These are phyloP conservation scores for Claviceps cyperi DNA, from an alignment of 2,329 filamentous ascomycete species.

Conservation along the genomic window DNA sequence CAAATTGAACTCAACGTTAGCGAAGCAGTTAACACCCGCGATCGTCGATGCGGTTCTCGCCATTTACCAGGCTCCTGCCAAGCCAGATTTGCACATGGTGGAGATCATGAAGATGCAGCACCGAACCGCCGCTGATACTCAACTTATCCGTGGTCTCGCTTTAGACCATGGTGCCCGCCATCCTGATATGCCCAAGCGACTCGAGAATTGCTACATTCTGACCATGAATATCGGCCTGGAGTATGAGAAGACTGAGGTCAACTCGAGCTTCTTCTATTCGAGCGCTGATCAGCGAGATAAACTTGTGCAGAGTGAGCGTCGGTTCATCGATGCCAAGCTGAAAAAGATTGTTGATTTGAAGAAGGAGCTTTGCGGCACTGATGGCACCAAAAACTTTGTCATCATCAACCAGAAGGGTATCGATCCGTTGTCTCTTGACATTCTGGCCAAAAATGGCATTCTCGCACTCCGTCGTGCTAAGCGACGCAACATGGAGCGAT, in stretches of 20 bases:
- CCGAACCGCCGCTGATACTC: conserved; percentile 86
- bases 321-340: conserved; percentile 90
- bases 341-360: conserved; percentile 97
- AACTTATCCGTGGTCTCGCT: conserved; percentile 83
- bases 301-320: conserved; percentile 90
- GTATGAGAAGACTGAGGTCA: conserved; percentile 98
- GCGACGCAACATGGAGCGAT: conserved; percentile 95
- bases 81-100: conserved; percentile 97
- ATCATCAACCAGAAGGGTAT: conserved; percentile 99
- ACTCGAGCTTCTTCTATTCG: conserved; percentile 97
- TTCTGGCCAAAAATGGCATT: conserved; percentile 96
- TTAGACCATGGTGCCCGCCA: conserved; percentile 92
- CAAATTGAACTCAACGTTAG: conserved; percentile 81
- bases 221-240: conserved; percentile 94
- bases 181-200: conserved; percentile 93
- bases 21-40: conserved; percentile 79
- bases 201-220: conserved; percentile 90
- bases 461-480: conserved; percentile 88
- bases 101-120: conserved; percentile 99
- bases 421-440: conserved; percentile 87
- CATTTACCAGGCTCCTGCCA: conserved; percentile 77
- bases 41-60: conserved; percentile 94
- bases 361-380: conserved; percentile 89
- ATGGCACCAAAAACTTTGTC: conserved; percentile 89
- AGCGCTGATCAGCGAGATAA: conserved; percentile 95